Percentiles rank a stretch among this genome's conserved stretches.
phyloP scores from a whole-genome alignment of 1,139 yeast species.

The Taphrina communis region DNA sequence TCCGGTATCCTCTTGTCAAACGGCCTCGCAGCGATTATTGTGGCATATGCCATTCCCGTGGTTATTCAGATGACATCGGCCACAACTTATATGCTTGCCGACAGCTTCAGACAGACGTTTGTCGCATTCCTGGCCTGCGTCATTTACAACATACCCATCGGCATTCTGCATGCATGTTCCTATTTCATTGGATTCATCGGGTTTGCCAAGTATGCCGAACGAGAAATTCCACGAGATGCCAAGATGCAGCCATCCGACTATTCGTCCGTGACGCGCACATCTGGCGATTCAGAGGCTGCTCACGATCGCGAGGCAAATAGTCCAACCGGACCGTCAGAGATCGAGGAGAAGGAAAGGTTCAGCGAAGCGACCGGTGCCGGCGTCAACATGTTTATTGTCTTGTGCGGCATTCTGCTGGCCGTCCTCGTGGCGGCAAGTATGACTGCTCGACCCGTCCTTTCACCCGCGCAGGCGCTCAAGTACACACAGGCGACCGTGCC shows the following conservation, averaged over 20 bases:
- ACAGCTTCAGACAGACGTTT: constrained; percentile 21
- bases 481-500: constrained; percentile 22
- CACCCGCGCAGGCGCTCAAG: constrained; percentile 13
- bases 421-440: constrained; percentile 37
- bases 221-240: constrained; percentile 14
- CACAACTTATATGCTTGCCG: constrained; percentile 30
- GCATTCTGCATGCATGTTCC: constrained; percentile 19
- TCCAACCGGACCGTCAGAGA: not conserved
- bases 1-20: constrained; percentile 24
- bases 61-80: constrained; percentile 31
- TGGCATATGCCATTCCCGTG: constrained; percentile 17
- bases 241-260: constrained; percentile 7
- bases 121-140: constrained; percentile 29
- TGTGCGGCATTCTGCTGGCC: constrained; percentile 24
- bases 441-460: constrained; percentile 30
- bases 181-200: constrained; percentile 23
- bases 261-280: not conserved
- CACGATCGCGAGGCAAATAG: constrained; percentile 6
- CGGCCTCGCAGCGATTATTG: constrained; percentile 13
- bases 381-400: constrained; percentile 27
- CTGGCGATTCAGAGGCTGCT: not conserved
- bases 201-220: constrained; percentile 35
- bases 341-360: not conserved
- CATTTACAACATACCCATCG: constrained; percentile 30
- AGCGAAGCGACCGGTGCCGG: constrained; percentile 8